Conservation (phyloP, 2,329 filamentous ascomycete species). For the Verticillium albo-atrum region DNA sequence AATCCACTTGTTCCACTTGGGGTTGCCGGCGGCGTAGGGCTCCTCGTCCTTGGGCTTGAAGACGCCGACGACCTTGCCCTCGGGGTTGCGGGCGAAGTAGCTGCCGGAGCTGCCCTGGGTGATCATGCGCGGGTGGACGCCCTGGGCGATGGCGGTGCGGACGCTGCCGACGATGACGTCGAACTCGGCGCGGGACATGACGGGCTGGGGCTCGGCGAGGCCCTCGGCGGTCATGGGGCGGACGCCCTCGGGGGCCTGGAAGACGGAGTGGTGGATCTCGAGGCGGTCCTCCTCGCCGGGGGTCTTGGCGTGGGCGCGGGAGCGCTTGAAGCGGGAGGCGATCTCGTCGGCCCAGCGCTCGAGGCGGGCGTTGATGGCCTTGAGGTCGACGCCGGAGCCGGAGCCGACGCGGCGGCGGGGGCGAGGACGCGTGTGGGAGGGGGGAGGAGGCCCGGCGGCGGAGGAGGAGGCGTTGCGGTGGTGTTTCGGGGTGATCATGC, state of each 20-base stretch:
- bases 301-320: constrained; percentile 57
- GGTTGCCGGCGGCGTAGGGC: constrained; percentile 92
- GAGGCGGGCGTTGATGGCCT: constrained; percentile 92
- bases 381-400: constrained; percentile 92
- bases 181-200: constrained; percentile 76
- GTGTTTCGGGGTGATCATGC: constrained; percentile 52
- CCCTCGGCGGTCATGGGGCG: constrained; percentile 73
- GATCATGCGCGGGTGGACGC: constrained; percentile 92
- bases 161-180: constrained; percentile 88
- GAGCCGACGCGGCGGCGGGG: constrained; percentile 50
- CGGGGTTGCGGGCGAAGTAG: constrained; percentile 89
- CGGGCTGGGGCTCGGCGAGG: constrained; percentile 59
- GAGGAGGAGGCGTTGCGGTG: too few relatives aligned
- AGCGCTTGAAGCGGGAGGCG: constrained; percentile 90
- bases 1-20: constrained; percentile 99
- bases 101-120: constrained; percentile 95
- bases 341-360: constrained; percentile 99
- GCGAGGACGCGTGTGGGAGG: constrained; percentile 29
- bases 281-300: constrained; percentile 74
- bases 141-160: constrained; percentile 81
- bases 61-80: constrained; percentile 92
- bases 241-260: constrained; percentile 86
- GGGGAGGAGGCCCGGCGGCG: constrained; percentile 27
- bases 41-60: constrained; percentile 99
- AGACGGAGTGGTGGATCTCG: constrained; percentile 97